Evolutionary conservation across 371 early-diverging fungal species (phyloP).

Genomic region (Syncephalastrum contaminatum): DNA sequence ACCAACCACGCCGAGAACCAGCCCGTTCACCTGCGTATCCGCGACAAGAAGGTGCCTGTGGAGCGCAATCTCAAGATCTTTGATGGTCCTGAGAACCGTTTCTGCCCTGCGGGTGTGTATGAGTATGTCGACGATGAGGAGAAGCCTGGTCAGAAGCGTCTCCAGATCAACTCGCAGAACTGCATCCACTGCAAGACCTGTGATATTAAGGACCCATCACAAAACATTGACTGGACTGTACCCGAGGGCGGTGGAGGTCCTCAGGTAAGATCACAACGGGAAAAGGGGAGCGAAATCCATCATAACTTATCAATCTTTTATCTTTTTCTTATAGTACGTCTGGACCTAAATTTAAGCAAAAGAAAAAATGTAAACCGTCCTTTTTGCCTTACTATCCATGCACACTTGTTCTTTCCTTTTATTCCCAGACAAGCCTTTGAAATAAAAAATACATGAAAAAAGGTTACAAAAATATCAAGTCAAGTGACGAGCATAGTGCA

Average conservation of each 20-base stretch:
- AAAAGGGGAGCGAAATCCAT: background rate
- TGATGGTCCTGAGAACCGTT: conserved; percentile 95
- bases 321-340: conserved; percentile 21
- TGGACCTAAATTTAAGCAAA: conserved; percentile 19
- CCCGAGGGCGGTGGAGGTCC: conserved; percentile 98
- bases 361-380: too few relatives aligned
- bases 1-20: conserved; percentile 97
- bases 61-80: conserved; percentile 81
- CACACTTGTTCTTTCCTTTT: too few relatives aligned
- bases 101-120: conserved; percentile 98
- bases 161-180: conserved; percentile 97
- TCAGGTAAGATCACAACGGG: conserved; percentile 33
- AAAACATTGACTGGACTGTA: conserved; percentile 98
- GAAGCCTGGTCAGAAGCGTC: conserved; percentile 83
- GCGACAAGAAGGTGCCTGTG: conserved; percentile 72
- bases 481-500: too few relatives aligned
- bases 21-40: conserved; percentile 88
- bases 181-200: conserved; percentile 99
- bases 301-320: background rate
- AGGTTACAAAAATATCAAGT: too few relatives aligned
- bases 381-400: too few relatives aligned
- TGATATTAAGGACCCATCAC: conserved; percentile 98
- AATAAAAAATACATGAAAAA: too few relatives aligned
- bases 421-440: too few relatives aligned
- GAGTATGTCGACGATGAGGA: conserved; percentile 95